Percentiles rank a stretch among this genome's conserved stretches.
phyloP scores from a whole-genome alignment of 805 yeast genomes.

The Teunomyces atbi region DNA sequence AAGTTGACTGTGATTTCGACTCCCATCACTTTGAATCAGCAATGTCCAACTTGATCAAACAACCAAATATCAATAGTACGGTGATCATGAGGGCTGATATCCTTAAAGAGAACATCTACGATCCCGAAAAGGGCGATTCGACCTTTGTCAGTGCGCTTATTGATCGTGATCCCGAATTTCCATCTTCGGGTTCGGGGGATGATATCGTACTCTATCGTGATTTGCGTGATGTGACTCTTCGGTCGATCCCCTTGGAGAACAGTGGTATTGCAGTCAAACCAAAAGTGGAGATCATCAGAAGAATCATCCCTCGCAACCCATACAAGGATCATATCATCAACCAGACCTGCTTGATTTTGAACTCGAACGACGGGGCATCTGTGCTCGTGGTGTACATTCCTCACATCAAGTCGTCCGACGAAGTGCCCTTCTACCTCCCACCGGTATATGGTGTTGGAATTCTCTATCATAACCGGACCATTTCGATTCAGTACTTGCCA shows the following conservation, averaged over 20 bases:
- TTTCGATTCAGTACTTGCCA: conserved; percentile 78
- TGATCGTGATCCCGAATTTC: conserved; percentile 32
- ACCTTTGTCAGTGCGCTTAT: conserved; percentile 26
- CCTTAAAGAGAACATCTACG: conserved; percentile 49
- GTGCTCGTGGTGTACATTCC: conserved; percentile 74
- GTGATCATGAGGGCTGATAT: conserved; percentile 88
- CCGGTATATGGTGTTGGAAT: conserved; percentile 78
- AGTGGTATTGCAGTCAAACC: conserved; percentile 26
- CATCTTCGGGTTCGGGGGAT: conserved; percentile 19
- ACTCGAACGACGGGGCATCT: conserved; percentile 26
- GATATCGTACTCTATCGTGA: conserved; percentile 29
- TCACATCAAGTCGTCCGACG: conserved; percentile 57
- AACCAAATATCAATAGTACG: conserved; percentile 90
- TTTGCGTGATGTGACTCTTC: conserved; percentile 31
- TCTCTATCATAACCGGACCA: conserved; percentile 41
- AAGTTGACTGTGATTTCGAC: conserved; percentile 46
- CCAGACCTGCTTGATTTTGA: conserved; percentile 71
- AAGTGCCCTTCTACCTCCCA: conserved; percentile 88
- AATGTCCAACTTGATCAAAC: conserved; percentile 72
- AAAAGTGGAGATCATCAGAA: conserved; percentile 61
- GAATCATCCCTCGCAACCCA: conserved; percentile 91
- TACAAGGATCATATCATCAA: conserved; percentile 77
- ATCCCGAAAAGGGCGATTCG: conserved; percentile 28
- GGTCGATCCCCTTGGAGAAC: conserved; percentile 25
- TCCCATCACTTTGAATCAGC: conserved; percentile 66